These are phyloP conservation scores for Fusarium circinatum DNA, from an alignment of 2,329 filamentous ascomycete species.

Conservation along the genomic window DNA sequence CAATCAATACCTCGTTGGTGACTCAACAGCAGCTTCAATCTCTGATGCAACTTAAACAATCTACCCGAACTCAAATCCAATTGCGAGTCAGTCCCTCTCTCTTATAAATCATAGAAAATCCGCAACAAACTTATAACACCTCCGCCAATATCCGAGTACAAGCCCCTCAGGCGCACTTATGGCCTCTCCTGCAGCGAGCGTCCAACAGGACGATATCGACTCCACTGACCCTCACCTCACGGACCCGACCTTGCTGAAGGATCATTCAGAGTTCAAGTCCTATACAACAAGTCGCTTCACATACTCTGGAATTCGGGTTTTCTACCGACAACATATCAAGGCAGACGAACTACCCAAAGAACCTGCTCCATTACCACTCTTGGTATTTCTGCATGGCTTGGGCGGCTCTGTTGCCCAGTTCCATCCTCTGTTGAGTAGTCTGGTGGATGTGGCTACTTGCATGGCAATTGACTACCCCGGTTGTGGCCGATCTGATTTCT, in stretches of 20 bases:
- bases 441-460: conserved; percentile 85
- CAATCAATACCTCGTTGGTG: conserved; percentile 14
- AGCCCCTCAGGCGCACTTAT: conserved; percentile 31
- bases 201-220: conserved; percentile 37
- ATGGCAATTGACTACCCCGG: conserved; percentile 88
- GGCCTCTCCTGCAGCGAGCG: conserved; percentile 34
- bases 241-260: conserved; percentile 83
- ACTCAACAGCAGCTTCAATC: conserved; percentile 34
- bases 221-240: conserved; percentile 59
- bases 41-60: conserved; percentile 17
- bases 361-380: conserved; percentile 79
- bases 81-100: not conserved
- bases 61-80: not conserved
- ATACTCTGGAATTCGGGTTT: conserved; percentile 83
- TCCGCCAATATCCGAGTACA: conserved; percentile 1
- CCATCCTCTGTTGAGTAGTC: conserved; percentile 79
- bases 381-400: conserved; percentile 92
- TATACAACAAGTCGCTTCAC: conserved; percentile 77
- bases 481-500: conserved; percentile 83
- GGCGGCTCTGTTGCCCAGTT: conserved; percentile 95
- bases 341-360: conserved; percentile 80
- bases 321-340: conserved; percentile 84
- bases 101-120: not conserved
- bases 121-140: not conserved
- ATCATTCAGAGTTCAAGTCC: conserved; percentile 75